Evolutionary conservation across 192 early-diverging fungal genomes (phyloP).

Genomic region (Chytriomyces sp.): DNA sequence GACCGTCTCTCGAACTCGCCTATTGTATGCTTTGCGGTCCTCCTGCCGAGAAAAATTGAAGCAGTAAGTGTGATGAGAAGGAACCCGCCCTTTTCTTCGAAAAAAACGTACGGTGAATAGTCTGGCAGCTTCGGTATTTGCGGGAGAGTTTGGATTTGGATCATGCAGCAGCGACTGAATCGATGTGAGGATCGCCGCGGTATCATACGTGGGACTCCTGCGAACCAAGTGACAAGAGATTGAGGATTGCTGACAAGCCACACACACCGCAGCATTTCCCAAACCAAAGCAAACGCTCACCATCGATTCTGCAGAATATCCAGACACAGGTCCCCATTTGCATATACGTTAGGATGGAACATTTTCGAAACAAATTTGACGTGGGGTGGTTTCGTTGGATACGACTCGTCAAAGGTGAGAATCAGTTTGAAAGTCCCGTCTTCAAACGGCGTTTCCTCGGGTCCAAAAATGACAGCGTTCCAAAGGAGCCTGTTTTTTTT

Average conservation of each 20-base stretch:
- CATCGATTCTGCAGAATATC: constrained; percentile 98
- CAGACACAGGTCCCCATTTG: constrained; percentile 94
- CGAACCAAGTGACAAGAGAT: background rate
- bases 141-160: constrained; percentile 95
- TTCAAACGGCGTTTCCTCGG: constrained; percentile 94
- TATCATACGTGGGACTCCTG: constrained; percentile 88
- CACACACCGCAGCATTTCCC: background rate
- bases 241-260: background rate
- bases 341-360: constrained; percentile 98
- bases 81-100: too few species aligned
- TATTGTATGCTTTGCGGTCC: constrained; percentile 90
- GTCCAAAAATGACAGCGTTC: constrained; percentile 96
- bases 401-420: constrained; percentile 94
- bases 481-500: constrained; percentile 57
- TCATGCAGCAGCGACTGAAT: constrained; percentile 98
- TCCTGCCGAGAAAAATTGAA: constrained; percentile 54
- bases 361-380: constrained; percentile 93
- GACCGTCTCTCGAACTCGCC: constrained; percentile 88
- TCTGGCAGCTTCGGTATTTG: constrained; percentile 96
- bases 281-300: constrained; percentile 39
- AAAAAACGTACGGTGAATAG: constrained; percentile 61
- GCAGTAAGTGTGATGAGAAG: too few species aligned
- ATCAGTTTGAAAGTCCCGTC: constrained; percentile 93
- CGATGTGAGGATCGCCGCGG: constrained; percentile 89
- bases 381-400: constrained; percentile 96